These are phyloP conservation scores for Drechslerella stenobrocha DNA, from an alignment of 2,329 filamentous ascomycete species.

Conservation along the genomic window DNA sequence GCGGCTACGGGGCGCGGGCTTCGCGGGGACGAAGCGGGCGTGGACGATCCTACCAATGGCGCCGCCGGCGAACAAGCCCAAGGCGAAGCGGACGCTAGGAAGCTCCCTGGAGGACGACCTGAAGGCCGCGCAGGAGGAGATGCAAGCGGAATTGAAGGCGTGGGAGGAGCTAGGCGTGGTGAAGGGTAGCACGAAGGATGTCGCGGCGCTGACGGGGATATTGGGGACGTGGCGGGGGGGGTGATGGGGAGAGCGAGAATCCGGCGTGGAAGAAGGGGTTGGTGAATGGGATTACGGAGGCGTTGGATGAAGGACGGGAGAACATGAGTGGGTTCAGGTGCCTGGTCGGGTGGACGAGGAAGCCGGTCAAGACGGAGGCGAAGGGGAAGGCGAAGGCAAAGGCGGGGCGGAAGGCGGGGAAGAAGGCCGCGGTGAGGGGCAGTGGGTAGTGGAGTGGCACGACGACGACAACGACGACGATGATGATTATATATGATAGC, in stretches of 20 bases:
- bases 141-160: constrained; percentile 53
- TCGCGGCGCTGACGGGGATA: constrained; percentile 75
- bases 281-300: constrained; percentile 64
- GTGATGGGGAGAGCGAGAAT: constrained; percentile 54
- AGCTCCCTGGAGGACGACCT: constrained; percentile 59
- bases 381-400: constrained; percentile 18
- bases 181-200: constrained; percentile 70
- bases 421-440: constrained; percentile 1
- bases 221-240: constrained; percentile 92
- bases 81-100: constrained; percentile 57
- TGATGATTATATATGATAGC: neutral
- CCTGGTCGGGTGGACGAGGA: constrained; percentile 67
- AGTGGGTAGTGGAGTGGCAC: neutral
- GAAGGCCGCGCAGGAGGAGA: constrained; percentile 63
- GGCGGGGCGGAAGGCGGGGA: constrained; percentile 28
- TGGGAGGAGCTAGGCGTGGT: constrained; percentile 57
- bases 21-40: constrained; percentile 76
- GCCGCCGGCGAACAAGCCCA: constrained; percentile 58
- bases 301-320: constrained; percentile 67
- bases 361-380: constrained; percentile 58
- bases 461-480: constrained; percentile 1
- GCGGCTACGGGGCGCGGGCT: constrained; percentile 83
- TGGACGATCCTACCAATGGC: constrained; percentile 92
- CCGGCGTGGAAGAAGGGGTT: constrained; percentile 55
- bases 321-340: constrained; percentile 66